Conservation (phyloP, 768 basidiomycete genomes). For the Amylocystis lapponica region DNA sequence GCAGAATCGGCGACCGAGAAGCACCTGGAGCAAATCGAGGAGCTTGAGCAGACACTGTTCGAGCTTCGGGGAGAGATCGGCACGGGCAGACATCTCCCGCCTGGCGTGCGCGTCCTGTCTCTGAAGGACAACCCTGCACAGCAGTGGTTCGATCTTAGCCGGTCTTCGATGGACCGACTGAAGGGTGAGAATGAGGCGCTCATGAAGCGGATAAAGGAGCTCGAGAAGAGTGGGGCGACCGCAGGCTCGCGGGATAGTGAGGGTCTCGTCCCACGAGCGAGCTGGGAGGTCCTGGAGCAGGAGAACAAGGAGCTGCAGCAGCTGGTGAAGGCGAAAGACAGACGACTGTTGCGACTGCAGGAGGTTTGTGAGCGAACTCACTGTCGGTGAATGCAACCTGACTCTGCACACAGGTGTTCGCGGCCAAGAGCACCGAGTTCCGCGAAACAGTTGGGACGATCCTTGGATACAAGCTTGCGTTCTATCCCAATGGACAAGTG, state of each 20-base stretch:
- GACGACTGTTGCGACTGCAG: slow-evolving; percentile 70
- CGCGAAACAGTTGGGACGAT: slow-evolving; percentile 86
- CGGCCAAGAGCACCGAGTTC: slow-evolving; percentile 84
- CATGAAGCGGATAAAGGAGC: slow-evolving; percentile 54
- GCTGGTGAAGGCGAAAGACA: slow-evolving; percentile 71
- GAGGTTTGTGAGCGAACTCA: slow-evolving; percentile 42
- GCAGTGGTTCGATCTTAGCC: slow-evolving; percentile 71
- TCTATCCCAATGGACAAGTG: slow-evolving; percentile 87
- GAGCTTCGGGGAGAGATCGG: slow-evolving; percentile 75
- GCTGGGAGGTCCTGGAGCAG: slow-evolving; percentile 64
- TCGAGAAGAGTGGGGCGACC: slow-evolving; percentile 46
- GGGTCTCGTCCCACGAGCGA: slow-evolving; percentile 68
- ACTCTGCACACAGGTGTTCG: slow-evolving; percentile 54
- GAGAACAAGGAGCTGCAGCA: slow-evolving; percentile 68
- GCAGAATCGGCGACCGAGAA: slow-evolving; percentile 29
- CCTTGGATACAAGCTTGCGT: slow-evolving; percentile 86
- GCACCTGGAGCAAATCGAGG: slow-evolving; percentile 52
- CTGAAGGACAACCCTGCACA: slow-evolving; percentile 79
- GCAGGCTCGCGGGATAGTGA: slow-evolving; percentile 5
- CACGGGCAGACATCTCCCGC: slow-evolving; percentile 69
- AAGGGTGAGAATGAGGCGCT: slow-evolving; percentile 82
- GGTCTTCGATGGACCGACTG: slow-evolving; percentile 69
- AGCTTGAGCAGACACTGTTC: slow-evolving; percentile 74
- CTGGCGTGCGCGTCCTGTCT: slow-evolving; percentile 61
- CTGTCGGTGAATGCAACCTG: neutral